A percentile compares a stretch with the other conserved stretches of the same genome.
Conservation (phyloP, 768 basidiomycete genomes). For the Crassisporium funariophilum region DNA sequence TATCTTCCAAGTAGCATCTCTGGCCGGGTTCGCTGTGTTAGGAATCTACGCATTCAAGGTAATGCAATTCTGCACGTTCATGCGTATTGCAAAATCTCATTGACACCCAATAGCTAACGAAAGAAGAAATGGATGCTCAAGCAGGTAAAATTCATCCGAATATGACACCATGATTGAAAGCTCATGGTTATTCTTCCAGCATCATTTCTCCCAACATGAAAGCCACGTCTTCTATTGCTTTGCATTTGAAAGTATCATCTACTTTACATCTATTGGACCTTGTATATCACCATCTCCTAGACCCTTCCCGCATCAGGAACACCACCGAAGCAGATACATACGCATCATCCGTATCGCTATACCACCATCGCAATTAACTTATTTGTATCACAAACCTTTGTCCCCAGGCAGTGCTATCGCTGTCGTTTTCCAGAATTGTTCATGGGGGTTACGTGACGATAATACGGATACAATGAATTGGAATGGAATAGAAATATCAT, state of each 20-base stretch:
- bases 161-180: conserved; percentile 4
- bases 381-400: conserved; percentile 14
- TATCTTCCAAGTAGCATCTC: conserved; percentile 69
- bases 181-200: conserved; percentile 34
- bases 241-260: no score
- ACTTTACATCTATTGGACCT: no score
- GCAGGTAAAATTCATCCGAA: conserved; percentile 50
- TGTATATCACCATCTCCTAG: conserved; percentile 1
- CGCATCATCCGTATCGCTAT: not conserved
- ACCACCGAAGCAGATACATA: no score
- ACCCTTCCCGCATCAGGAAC: not conserved
- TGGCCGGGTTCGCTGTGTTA: conserved; percentile 77
- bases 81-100: not conserved
- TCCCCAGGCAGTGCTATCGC: no score
- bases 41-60: conserved; percentile 88
- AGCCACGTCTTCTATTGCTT: not conserved
- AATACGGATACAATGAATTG: no score
- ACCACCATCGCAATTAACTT: conserved; percentile 7
- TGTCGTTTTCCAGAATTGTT: no score
- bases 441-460: no score
- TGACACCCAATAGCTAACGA: conserved; percentile 41
- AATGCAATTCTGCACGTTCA: conserved; percentile 10
- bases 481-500: no score
- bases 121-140: conserved; percentile 66
- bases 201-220: conserved; percentile 63